phyloP scores from a whole-genome alignment of 2,329 filamentous ascomycete genomes.

The Arachnopeziza araneosa region DNA sequence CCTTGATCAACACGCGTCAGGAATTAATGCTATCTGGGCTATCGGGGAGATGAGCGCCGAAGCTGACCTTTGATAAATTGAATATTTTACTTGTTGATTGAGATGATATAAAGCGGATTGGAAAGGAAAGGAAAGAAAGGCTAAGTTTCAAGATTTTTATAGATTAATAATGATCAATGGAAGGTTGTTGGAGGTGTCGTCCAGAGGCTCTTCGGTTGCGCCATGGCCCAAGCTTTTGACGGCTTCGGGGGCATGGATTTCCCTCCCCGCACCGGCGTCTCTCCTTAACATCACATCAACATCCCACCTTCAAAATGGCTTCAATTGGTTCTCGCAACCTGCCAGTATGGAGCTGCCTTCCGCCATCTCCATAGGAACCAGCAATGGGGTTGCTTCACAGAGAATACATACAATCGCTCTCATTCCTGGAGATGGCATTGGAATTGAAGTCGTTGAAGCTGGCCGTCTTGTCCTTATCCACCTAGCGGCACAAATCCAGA shows the following conservation, averaged over 20 bases:
- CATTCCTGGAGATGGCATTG: constrained; percentile 60
- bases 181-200: not conserved
- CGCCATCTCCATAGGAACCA: not conserved
- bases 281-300: not conserved
- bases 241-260: not conserved
- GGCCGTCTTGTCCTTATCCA: constrained; percentile 55
- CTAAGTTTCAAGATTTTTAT: no score
- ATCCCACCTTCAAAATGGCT: not conserved
- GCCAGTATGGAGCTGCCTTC: not conserved
- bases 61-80: not conserved
- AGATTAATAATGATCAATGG: no score
- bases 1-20: not conserved
- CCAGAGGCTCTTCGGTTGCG: not conserved
- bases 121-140: no score
- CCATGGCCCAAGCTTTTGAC: not conserved
- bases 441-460: constrained; percentile 55
- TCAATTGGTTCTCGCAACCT: not conserved
- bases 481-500: constrained; percentile 44
- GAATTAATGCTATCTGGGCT: not conserved
- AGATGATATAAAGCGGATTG: not conserved
- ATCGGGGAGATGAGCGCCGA: not conserved
- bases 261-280: no score
- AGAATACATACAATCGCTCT: constrained; percentile 41
- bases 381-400: not conserved
- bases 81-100: not conserved